These are phyloP conservation scores for Cutaneotrichosporon sp. DNA, from an alignment of 1,284 basidiomycete species.

Conservation along the genomic window DNA sequence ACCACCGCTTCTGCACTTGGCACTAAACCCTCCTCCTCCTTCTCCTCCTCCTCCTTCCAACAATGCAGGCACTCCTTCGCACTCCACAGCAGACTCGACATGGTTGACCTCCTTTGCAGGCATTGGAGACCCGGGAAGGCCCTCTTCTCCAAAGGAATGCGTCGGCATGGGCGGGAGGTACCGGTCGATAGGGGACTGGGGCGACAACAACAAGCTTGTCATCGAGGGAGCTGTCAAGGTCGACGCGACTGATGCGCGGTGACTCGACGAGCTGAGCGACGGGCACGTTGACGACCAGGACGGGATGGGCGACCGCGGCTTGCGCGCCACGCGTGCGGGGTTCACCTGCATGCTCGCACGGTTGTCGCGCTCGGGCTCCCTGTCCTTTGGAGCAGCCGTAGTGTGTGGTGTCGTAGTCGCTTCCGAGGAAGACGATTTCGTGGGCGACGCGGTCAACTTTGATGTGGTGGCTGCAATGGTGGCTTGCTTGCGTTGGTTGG, in stretches of 20 bases:
- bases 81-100: background rate
- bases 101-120: background rate
- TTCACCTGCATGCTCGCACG: background rate
- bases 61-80: constrained; percentile 2
- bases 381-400: background rate
- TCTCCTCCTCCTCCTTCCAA: background rate
- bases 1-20: background rate
- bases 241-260: constrained; percentile 27
- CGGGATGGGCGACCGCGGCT: constrained; percentile 22
- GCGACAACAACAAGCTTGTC: constrained; percentile 24
- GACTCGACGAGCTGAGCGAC: constrained; percentile 23
- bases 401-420: background rate
- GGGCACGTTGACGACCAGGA: constrained; percentile 28
- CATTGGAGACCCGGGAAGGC: background rate
- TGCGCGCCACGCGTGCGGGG: constrained; percentile 17
- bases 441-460: background rate
- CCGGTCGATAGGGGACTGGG: constrained; percentile 19
- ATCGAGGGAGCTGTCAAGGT: constrained; percentile 27
- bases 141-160: constrained; percentile 2
- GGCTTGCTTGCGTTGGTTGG: background rate
- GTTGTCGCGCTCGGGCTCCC: background rate
- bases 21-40: background rate
- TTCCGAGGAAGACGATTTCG: background rate
- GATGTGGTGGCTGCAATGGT: constrained; percentile 1
- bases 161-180: constrained; percentile 12